A percentile compares a stretch with the other conserved stretches of the same genome.
Conservation (phyloP, 306 rosid species). For the Comarum palustre region DNA sequence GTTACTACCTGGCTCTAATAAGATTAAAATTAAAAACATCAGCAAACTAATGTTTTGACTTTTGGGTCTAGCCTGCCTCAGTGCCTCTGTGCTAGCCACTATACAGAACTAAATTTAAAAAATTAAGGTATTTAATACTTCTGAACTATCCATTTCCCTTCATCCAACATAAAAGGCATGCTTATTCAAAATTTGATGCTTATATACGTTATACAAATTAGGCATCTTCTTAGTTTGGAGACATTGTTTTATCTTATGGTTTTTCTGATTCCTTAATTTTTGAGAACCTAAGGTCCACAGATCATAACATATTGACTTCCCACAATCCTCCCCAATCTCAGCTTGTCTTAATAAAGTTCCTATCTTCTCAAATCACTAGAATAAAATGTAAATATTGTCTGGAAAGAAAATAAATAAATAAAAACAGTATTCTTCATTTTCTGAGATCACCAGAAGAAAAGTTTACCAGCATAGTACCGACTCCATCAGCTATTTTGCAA, state of each 20-base stretch:
- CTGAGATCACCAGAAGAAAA: constrained; percentile 4
- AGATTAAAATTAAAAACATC: too few relatives aligned
- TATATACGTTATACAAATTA: neutral
- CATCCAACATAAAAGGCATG: neutral
- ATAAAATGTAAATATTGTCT: neutral
- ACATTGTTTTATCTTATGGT: neutral
- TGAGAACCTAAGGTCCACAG: neutral
- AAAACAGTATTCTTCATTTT: neutral
- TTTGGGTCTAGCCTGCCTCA: too few relatives aligned
- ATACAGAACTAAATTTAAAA: too few relatives aligned
- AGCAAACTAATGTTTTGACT: too few relatives aligned
- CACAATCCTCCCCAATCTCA: neutral
- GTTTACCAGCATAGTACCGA: constrained; percentile 90
- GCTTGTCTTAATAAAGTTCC: neutral
- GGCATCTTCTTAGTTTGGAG: neutral
- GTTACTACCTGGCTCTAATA: too few relatives aligned
- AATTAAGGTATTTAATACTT: too few relatives aligned
- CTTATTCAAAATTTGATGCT: neutral
- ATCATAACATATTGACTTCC: neutral
- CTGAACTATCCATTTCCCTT: neutral
- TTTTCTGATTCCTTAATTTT: neutral
- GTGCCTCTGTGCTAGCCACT: neutral
- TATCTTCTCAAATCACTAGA: neutral
- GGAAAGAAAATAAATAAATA: neutral
- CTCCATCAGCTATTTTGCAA: constrained; percentile 97